Evolutionary conservation across 345 rosid species (phyloP).

Genomic region (Pseudoturritis turrita): DNA sequence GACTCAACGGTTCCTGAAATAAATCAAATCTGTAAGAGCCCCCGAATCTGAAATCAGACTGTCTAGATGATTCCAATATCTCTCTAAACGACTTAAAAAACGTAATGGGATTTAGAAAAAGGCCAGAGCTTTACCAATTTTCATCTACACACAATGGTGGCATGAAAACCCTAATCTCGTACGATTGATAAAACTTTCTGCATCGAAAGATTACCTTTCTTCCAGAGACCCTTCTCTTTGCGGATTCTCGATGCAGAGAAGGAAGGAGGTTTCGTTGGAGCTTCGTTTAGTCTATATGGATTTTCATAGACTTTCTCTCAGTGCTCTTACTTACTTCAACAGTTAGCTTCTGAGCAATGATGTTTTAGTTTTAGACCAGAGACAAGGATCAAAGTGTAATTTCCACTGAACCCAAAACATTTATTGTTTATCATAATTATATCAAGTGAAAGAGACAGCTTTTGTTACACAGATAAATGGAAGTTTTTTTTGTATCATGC

Average conservation of each 20-base stretch:
- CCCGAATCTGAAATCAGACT: neutral
- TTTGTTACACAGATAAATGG: neutral
- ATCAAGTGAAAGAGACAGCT: neutral
- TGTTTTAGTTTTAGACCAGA: no score
- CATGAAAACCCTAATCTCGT: neutral
- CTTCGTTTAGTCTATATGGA: neutral
- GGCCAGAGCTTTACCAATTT: conserved; percentile 3
- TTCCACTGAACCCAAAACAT: neutral
- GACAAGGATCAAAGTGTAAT: conserved; percentile 9
- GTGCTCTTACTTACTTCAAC: neutral
- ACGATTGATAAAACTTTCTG: neutral
- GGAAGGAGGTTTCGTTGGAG: neutral
- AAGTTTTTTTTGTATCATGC: neutral
- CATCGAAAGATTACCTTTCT: neutral
- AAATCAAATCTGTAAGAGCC: conserved; percentile 1
- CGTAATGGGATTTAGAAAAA: neutral
- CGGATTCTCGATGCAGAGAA: neutral
- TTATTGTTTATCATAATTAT: neutral
- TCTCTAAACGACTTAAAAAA: neutral
- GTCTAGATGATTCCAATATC: no score
- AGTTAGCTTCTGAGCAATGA: neutral
- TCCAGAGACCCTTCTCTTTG: neutral
- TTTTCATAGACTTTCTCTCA: neutral
- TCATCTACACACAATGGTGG: neutral
- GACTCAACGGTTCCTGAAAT: neutral